These are phyloP conservation scores for Ceratonia siliqua DNA, from an alignment of 306 rosid species.

Conservation along the genomic window DNA sequence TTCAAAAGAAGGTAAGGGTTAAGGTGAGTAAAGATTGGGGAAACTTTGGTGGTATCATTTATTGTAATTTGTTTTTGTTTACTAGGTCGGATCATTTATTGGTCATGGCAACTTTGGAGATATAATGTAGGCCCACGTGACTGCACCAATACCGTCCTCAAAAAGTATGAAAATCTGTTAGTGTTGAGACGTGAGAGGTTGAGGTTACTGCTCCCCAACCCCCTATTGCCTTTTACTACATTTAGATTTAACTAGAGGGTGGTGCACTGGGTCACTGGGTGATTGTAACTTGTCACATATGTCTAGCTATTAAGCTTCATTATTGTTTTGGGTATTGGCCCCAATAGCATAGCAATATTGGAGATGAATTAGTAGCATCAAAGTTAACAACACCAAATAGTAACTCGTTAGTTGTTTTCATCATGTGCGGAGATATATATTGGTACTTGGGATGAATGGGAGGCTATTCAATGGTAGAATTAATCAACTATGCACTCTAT, in stretches of 20 bases:
- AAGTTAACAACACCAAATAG: background rate
- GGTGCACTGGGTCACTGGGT: no score
- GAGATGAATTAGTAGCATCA: background rate
- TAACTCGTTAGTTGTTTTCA: background rate
- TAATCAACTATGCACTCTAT: conserved; percentile 30
- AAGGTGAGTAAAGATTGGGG: background rate
- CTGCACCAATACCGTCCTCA: background rate
- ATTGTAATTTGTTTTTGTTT: background rate
- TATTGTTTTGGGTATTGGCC: background rate
- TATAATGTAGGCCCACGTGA: conserved; percentile 9
- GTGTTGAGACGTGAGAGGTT: background rate
- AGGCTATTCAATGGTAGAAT: conserved; percentile 11
- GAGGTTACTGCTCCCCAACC: background rate
- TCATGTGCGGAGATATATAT: background rate
- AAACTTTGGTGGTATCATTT: background rate
- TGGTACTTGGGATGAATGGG: conserved; percentile 25
- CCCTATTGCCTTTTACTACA: no score
- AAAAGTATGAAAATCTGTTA: background rate
- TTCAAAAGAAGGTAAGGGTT: background rate
- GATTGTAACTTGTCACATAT: background rate
- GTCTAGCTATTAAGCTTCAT: background rate
- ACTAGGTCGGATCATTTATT: background rate
- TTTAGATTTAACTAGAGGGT: no score
- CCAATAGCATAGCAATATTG: background rate
- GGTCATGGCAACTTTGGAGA: background rate